A percentile compares a stretch with the other conserved stretches of the same genome.
Evolutionary conservation across 495 filamentous ascomycete species (phyloP).

Genomic region (Trypethelium eluteriae): DNA sequence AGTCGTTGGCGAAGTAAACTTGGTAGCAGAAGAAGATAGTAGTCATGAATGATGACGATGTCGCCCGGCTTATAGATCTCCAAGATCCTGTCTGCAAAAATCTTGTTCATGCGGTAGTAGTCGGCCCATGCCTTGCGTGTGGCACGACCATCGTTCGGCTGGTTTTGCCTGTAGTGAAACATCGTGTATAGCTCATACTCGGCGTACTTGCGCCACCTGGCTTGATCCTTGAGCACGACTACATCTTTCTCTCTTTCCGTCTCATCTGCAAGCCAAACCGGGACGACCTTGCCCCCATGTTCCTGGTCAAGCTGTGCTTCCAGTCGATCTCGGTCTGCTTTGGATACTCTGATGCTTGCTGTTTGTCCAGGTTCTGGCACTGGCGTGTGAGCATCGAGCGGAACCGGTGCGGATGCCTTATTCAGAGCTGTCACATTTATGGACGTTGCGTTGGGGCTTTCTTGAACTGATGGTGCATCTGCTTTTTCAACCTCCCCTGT

Average conservation of each 20-base stretch:
- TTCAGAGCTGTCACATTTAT: slow-evolving; percentile 38
- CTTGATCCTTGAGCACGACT: slow-evolving; percentile 65
- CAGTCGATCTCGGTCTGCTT: slow-evolving; percentile 56
- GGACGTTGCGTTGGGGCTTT: slow-evolving; percentile 12
- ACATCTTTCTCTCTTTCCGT: slow-evolving; percentile 53
- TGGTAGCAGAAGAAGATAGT: slow-evolving; percentile 79
- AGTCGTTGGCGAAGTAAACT: slow-evolving; percentile 73
- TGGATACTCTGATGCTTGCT: slow-evolving; percentile 58
- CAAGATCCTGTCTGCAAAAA: slow-evolving; percentile 79
- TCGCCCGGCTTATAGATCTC: slow-evolving; percentile 83
- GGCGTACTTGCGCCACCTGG: slow-evolving; percentile 76
- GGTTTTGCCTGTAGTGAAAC: slow-evolving; percentile 88
- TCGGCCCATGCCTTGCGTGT: slow-evolving; percentile 81
- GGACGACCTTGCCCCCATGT: slow-evolving; percentile 61
- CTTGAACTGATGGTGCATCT: slow-evolving; percentile 26
- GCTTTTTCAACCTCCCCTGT: slow-evolving; percentile 73
- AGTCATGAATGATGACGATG: slow-evolving; percentile 85
- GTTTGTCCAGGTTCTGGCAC: slow-evolving; percentile 48
- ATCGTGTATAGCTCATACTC: slow-evolving; percentile 84
- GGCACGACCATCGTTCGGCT: slow-evolving; percentile 71
- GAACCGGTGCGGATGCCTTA: slow-evolving; percentile 64
- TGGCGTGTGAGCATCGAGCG: slow-evolving; percentile 51
- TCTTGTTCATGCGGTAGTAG: slow-evolving; percentile 77
- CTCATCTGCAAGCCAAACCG: slow-evolving; percentile 78
- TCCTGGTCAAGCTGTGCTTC: slow-evolving; percentile 61